Conservation (phyloP, 208 protist genomes). For the Acanthamoeba culbertsoni region DNA sequence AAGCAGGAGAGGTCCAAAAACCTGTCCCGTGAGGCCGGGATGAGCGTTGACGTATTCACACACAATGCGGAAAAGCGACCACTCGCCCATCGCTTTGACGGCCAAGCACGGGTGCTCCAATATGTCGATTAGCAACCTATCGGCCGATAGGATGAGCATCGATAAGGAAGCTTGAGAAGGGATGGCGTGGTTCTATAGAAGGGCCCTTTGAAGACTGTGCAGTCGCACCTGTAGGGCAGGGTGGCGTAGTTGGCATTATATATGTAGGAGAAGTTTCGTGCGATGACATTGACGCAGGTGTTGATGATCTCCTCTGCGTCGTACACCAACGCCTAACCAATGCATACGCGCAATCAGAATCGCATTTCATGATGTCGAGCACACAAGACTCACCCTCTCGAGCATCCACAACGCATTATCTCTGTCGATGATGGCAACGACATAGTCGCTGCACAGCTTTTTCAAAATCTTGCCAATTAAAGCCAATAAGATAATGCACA, state of each 20-base stretch:
- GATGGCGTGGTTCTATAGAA: no score
- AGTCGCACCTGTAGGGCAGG: neutral
- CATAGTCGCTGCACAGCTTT: slow-evolving; percentile 16
- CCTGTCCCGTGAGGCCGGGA: neutral
- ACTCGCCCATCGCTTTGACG: neutral
- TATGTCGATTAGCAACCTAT: neutral
- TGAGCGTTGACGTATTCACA: neutral
- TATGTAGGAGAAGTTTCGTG: neutral
- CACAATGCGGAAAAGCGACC: neutral
- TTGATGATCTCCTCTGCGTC: neutral
- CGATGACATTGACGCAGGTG: neutral
- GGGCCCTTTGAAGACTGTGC: no score
- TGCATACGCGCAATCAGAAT: neutral
- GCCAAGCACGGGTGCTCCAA: neutral
- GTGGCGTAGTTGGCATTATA: neutral
- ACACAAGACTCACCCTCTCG: neutral
- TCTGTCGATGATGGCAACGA: neutral
- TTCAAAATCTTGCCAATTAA: neutral
- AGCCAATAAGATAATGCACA: neutral
- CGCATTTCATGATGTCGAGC: neutral
- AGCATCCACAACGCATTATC: slow-evolving; percentile 17
- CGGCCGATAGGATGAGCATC: neutral
- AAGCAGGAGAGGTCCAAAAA: neutral
- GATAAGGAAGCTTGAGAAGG: no score
- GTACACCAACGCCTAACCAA: neutral